Conservation (phyloP, 805 yeast species). For the Saturnispora gosingensis region DNA sequence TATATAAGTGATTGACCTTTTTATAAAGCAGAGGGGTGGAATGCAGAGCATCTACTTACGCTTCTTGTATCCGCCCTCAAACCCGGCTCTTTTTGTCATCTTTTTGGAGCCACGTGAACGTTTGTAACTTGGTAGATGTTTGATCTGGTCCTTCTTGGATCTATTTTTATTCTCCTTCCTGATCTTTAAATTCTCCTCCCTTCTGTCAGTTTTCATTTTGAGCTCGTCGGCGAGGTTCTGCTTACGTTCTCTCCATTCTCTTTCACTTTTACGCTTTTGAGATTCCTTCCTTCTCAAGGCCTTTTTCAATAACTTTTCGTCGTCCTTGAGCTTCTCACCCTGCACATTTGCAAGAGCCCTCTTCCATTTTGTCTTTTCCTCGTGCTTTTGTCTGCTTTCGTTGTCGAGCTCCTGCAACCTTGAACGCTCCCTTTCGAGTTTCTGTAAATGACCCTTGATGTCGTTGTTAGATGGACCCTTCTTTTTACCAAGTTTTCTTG, state of each 20-base stretch:
- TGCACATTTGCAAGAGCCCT: constrained; percentile 77
- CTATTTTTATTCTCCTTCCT: constrained; percentile 81
- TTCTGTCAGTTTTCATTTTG: constrained; percentile 68
- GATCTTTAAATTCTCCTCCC: constrained; percentile 83
- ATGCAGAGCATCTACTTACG: constrained; percentile 7
- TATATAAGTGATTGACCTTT: background rate
- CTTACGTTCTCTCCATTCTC: constrained; percentile 89
- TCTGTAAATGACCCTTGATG: constrained; percentile 68
- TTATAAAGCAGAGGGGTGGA: too few relatives aligned
- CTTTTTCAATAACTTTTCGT: constrained; percentile 78
- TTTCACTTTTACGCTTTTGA: constrained; percentile 74
- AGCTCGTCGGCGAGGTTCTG: constrained; percentile 68
- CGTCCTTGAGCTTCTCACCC: constrained; percentile 82
- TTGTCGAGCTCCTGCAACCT: constrained; percentile 49
- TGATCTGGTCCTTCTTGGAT: constrained; percentile 63
- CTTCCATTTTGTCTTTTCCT: constrained; percentile 78
- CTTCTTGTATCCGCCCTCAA: constrained; percentile 53
- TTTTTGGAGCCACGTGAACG: constrained; percentile 31
- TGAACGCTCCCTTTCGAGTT: constrained; percentile 64
- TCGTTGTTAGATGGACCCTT: constrained; percentile 87
- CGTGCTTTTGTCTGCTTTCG: constrained; percentile 49
- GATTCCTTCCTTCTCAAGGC: constrained; percentile 79
- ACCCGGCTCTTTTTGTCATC: constrained; percentile 51
- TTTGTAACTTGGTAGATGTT: constrained; percentile 54
- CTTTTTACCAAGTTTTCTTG: constrained; percentile 49